phyloP scores from a whole-genome alignment of 2,329 filamentous ascomycete genomes.

The Aspergillus spinulosporus region DNA sequence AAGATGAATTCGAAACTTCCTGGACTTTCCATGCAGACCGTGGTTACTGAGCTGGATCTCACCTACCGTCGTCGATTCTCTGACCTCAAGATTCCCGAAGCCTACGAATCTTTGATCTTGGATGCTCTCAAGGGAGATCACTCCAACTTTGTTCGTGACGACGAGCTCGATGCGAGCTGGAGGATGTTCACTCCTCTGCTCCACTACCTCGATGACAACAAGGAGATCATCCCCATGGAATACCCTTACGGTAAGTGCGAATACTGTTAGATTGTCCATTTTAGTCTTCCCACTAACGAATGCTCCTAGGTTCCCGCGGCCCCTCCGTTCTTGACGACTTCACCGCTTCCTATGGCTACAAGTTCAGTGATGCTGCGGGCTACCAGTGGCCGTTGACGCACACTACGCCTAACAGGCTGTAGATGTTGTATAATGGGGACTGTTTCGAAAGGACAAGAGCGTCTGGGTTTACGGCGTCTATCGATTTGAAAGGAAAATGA shows the following conservation, averaged over 20 bases:
- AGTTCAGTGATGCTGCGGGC: conserved; percentile 93
- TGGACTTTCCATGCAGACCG: conserved; percentile 98
- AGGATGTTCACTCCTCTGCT: conserved; percentile 96
- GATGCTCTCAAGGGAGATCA: conserved; percentile 98
- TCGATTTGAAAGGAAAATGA: conserved; percentile 15
- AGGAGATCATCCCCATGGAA: conserved; percentile 99
- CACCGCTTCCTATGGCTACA: conserved; percentile 96
- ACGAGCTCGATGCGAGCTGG: conserved; percentile 97
- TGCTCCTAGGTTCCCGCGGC: conserved; percentile 77
- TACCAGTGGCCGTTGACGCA: conserved; percentile 87
- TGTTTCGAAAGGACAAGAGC: conserved; percentile 9
- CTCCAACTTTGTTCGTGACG: conserved; percentile 97
- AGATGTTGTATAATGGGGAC: conserved; percentile 39
- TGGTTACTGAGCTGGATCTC: conserved; percentile 95
- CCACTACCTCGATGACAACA: conserved; percentile 98
- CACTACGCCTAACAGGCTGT: conserved; percentile 77
- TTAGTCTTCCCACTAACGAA: conserved; percentile 10
- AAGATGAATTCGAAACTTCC: conserved; percentile 99
- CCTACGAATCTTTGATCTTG: conserved; percentile 95
- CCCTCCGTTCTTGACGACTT: conserved; percentile 97
- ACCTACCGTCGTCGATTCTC: conserved; percentile 98
- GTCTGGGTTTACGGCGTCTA: conserved; percentile 16
- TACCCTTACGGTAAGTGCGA: conserved; percentile 86
- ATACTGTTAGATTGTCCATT: not conserved
- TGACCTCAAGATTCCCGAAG: conserved; percentile 98